Base-by-base conservation (phyloP, 352 stramenopile genomes). In the Phytophthora cryptogea region DNA sequence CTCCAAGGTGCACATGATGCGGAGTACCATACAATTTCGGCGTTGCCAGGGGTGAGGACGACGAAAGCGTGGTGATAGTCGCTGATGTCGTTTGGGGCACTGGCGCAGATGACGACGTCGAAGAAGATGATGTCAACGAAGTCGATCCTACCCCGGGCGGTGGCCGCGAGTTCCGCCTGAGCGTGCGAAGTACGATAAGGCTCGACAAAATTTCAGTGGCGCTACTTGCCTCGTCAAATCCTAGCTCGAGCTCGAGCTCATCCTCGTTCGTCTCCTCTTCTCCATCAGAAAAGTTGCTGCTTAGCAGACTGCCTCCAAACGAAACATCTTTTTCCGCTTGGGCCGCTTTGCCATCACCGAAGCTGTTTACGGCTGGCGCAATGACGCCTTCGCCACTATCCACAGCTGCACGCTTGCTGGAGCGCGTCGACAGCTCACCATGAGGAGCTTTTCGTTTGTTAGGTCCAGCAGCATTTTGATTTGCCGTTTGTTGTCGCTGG, bases 121-220 rank as follows among this genome's bases (percentile, higher is more conserved):
- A 41, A 44, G 77, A 76, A 26, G 74, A 61, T 26, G 76, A 87
- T 41, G 76, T 78, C 39, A 68, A 81, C 8, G 80, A 70, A 41
- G 74, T 78, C 20, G 72, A 72, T 16, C 54, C 63, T n/a, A 69
- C 54, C 30, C 80, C 45, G 8, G 68, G 68, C 23, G 57, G 41
- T 8, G 78, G 77, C 23, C 79, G 72, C 28, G 77, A 79, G 23
- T 62, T 89, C 16, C 73, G 80, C 56, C 89, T 86, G 5, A 94
- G 69, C 2, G 78, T 88, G 7, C 85, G 80, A 30, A 88, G 65
- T 17, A 94, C 80, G 44, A 94, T 91, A 45, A 92, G 36, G 45
- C 83, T 91, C 11, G 85, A 88, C 48, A 94, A 46, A 31, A 89
- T 83, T 50, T 94, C 83, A 0, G 84, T 94, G 31, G 84, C 84